Percentiles rank a stretch among this genome's conserved stretches.
These are phyloP conservation scores for Penicillium angulare DNA, from an alignment of 495 filamentous ascomycete species.

Conservation along the genomic window DNA sequence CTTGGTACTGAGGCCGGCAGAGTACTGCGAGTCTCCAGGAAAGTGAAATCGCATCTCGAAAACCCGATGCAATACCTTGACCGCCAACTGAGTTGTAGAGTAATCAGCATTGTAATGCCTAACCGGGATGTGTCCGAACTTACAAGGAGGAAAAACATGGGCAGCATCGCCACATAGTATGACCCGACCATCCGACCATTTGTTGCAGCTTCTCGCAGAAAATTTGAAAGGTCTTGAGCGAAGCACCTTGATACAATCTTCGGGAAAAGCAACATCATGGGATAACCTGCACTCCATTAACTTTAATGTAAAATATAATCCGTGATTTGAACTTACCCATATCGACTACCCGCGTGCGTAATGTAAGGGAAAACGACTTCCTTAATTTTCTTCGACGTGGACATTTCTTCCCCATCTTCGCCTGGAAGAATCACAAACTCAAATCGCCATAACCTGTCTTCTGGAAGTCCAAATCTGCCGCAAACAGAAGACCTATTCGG, in stretches of 20 bases:
- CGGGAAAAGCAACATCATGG: constrained; percentile 42
- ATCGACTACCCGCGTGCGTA: constrained; percentile 29
- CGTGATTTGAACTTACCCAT: constrained; percentile 24
- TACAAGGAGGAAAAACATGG: constrained; percentile 56
- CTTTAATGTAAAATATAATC: background rate
- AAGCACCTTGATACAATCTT: constrained; percentile 48
- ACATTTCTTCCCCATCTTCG: constrained; percentile 34
- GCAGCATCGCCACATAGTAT: constrained; percentile 53
- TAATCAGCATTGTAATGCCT: no score
- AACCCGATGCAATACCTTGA: constrained; percentile 52
- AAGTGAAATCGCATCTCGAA: constrained; percentile 33
- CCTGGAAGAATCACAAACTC: constrained; percentile 40
- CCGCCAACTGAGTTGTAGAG: constrained; percentile 37
- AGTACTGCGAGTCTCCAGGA: constrained; percentile 46
- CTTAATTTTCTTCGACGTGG: constrained; percentile 16
- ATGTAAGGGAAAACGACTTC: constrained; percentile 35
- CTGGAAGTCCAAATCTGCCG: constrained; percentile 45
- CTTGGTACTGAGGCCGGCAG: constrained; percentile 32
- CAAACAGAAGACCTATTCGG: constrained; percentile 43
- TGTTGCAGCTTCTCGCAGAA: constrained; percentile 48
- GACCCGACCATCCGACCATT: constrained; percentile 45
- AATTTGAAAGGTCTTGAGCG: constrained; percentile 52
- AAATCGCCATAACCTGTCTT: constrained; percentile 48
- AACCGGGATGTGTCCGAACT: constrained; percentile 1
- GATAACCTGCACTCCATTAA: constrained; percentile 15